phyloP scores from a whole-genome alignment of 129 eudicot genomes.

The Gnaphalium uliginosum region DNA sequence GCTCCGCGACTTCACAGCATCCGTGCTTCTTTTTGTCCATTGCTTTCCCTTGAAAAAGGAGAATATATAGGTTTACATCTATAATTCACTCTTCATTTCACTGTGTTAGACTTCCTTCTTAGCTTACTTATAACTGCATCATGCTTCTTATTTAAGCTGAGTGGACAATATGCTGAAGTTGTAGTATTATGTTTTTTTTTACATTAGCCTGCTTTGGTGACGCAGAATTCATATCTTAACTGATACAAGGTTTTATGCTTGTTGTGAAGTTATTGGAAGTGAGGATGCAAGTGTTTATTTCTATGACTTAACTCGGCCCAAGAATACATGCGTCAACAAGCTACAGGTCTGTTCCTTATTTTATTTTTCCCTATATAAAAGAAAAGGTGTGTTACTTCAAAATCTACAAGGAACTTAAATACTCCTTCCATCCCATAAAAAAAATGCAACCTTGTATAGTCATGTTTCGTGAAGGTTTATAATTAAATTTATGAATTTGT shows the following conservation, averaged over 20 bases:
- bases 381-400: background rate
- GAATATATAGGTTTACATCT: slow-evolving; percentile 76
- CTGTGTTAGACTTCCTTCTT: background rate
- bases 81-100: slow-evolving; percentile 4
- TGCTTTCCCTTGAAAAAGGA: slow-evolving; percentile 98
- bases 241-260: slow-evolving; percentile 18
- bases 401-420: background rate
- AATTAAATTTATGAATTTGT: background rate
- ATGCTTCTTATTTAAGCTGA: background rate
- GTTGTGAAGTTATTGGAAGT: slow-evolving; percentile 83
- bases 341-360: slow-evolving; percentile 62
- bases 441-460: background rate
- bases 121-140: background rate
- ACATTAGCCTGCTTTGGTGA: slow-evolving; percentile 4
- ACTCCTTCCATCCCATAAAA: background rate
- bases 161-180: background rate
- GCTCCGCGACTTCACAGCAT: slow-evolving; percentile 87
- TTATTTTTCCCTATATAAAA: background rate
- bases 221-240: slow-evolving; percentile 10
- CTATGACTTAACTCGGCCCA: slow-evolving; percentile 89
- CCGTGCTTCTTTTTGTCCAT: slow-evolving; percentile 98
- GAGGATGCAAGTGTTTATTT: slow-evolving; percentile 95
- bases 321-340: slow-evolving; percentile 90
- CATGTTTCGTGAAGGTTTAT: background rate
- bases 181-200: background rate